Conservation (phyloP, 139 green algal species). For the Closterium sp. region DNA sequence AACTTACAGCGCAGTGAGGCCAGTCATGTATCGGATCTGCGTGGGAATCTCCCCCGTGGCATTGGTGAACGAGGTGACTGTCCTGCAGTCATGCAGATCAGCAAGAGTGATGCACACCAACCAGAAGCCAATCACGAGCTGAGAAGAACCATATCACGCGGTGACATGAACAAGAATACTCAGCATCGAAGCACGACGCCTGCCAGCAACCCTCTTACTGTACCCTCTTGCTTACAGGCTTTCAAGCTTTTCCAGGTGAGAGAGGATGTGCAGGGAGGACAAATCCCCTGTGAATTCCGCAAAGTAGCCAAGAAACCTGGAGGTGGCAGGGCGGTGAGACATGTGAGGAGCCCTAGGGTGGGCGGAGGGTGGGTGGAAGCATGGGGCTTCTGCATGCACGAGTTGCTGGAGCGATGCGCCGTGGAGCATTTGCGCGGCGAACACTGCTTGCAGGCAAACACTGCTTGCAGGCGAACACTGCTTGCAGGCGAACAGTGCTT, state of each 20-base stretch:
- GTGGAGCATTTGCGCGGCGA: no score
- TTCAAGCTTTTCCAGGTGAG: background rate
- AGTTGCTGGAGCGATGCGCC: no score
- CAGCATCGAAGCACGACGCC: background rate
- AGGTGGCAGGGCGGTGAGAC: no score
- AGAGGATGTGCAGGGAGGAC: background rate
- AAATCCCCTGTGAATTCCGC: background rate
- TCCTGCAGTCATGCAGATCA: background rate
- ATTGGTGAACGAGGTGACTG: background rate
- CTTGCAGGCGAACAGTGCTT: no score
- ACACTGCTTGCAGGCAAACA: no score
- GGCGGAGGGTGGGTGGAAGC: background rate
- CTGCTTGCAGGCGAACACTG: no score
- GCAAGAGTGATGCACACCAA: background rate
- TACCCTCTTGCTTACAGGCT: background rate
- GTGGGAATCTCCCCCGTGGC: background rate
- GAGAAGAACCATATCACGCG: no score
- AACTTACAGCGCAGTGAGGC: background rate
- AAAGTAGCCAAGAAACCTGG: no score
- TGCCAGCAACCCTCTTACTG: no score
- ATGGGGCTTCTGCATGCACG: no score
- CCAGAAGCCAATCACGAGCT: no score
- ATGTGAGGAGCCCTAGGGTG: background rate
- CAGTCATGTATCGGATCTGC: background rate
- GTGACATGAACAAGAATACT: no score